Evolutionary conservation across 2,329 filamentous ascomycete genomes (phyloP), one percentile per base, ranked within the genome.

Genomic region (Claviceps africana): DNA sequence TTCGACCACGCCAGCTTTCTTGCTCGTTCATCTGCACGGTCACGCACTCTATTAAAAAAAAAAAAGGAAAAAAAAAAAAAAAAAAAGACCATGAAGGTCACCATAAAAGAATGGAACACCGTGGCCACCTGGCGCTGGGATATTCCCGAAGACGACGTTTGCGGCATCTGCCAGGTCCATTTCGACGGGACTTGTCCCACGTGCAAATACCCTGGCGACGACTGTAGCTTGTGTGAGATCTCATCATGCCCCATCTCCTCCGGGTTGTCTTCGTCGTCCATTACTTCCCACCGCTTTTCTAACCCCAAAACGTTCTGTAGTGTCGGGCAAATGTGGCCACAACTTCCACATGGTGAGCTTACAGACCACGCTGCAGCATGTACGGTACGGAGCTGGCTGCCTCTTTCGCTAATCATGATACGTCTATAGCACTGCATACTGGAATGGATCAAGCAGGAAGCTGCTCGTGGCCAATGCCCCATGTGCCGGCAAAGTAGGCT

Each of bases 81-180:
- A 48, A 19, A 2, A 19, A 47, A 47, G 15, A 43, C 5, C 51
- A 98, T 98, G 93, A 97, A 95, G 71, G 88, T 97, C 72, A 93
- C 82, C 47, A 93, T 97, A 70, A 87, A 85, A 63, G 81, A 88
- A 65, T 97, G 91, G 88, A 85, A 93, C 62, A 86, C 89, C 4
- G 88, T 98, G 56, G 93, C 93, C 19, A 91, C 89, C 52, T 98
- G 93, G 93, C 83, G 88, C 58, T 98, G 93, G 93, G 88, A 97
- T 66, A 87, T 97, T 63, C 89, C 91, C 25, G 89, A 95, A 62
- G 91, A 96, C 71, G 91, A 98, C 66, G 90, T 97, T 56, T 98
- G 93, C 62, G 93, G 93, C 61, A 98, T 98, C 71, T 98, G 93
- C 70, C 91, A 95, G 65, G 90, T 95, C 56, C 87, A 95, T 63